Base-by-base conservation (phyloP, 129 eudicot genomes). In the Arctium lappa region DNA sequence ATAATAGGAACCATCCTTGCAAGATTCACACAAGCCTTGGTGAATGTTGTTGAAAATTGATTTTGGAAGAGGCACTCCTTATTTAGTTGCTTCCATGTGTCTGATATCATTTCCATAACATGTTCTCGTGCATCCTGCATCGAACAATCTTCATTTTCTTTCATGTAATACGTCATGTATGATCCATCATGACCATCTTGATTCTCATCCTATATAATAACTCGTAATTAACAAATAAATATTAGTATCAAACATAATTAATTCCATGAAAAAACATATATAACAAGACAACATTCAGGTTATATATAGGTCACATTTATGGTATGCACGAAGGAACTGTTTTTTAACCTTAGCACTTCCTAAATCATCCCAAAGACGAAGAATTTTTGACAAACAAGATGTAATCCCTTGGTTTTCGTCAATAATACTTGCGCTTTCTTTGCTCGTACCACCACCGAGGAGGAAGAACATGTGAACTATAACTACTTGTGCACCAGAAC, bases 331-430 rank as follows among this genome's bases (percentile, higher is more conserved):
- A 71, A 37, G 7, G 31, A 39, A 2, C 3, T 84, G 56, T 1
- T 12, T 82, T 60, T 50, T 16, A 79, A 87, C 91, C 89, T 86
- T 68, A 16, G 91, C 87, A 82, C 82, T 86, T 75, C 90, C 91
- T 79, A 90, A 73, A 53, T 90, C 93, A 79, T 90, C 95, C 92
- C 91, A 91, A 79, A 91, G 92, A 66, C 95, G 92, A 77, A 91
- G 91, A 79, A 91, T 89, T 63, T 87, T 84, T 2, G 86, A 89
- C 5, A 84, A 83, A 71, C 84, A 84, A 73, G 73, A 79, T 12
- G 78, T 74, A 38, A 91, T 85, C 12, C 73, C 44, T 37, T 84
- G 68, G 10, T 78, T 63, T n/a, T 87, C 84, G 5, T 76, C 32
- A 48, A 87, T 76, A 72, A 48, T 12, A 39, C 74, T 72, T 6